Base-by-base conservation (phyloP, 768 basidiomycete genomes). In the Lactarius trivialis region DNA sequence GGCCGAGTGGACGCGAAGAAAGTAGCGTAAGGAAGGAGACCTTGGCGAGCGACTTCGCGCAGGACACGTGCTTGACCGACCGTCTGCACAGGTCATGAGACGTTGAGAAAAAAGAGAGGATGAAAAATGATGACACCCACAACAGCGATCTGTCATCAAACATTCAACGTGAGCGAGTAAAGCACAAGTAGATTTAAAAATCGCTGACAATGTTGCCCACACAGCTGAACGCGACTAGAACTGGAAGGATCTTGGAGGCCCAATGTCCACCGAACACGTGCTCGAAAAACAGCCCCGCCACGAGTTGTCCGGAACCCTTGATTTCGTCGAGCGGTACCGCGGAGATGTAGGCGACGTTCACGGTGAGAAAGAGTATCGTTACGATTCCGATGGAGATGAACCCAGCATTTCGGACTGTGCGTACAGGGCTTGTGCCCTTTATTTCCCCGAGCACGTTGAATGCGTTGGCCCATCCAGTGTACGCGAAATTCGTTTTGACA, bases 11-110 rank as follows among this genome's bases (percentile, higher is more conserved):
- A 78, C 2, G 78, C 74, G 68, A 79, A 82, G 69, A 82, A 77
- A 6, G 67, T 70, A 2, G 80, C 75, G 54, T 73, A 81, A 0
- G 82, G 82, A 19, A 83, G 71, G 5, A 83, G 71, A 12, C 81
- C 81, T 71, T 82, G 81, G 53, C 82, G 74, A 15, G 78, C 81
- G 34, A 81, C 73, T 69, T 83, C 82, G 26, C 81, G 76, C 32
- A 82, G 72, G 51, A 81, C 71, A 41, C 81, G 76, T 15, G 78
- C 72, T 69, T 78, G 71, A 8, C 76, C 79, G 58, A 80, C 72
- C 43, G 75, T 70, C 69, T 71, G 37, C 11, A 24, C 32, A 15
- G 21, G 41, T 33, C 24, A 37, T 41, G 7, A 60, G 28, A 33
- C 17, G 9, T 33, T n/a, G 30, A 30, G 30, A 30, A 30, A 30